Conservation (phyloP, 2,329 filamentous ascomycete genomes). For the Grosmannia serpens region DNA sequence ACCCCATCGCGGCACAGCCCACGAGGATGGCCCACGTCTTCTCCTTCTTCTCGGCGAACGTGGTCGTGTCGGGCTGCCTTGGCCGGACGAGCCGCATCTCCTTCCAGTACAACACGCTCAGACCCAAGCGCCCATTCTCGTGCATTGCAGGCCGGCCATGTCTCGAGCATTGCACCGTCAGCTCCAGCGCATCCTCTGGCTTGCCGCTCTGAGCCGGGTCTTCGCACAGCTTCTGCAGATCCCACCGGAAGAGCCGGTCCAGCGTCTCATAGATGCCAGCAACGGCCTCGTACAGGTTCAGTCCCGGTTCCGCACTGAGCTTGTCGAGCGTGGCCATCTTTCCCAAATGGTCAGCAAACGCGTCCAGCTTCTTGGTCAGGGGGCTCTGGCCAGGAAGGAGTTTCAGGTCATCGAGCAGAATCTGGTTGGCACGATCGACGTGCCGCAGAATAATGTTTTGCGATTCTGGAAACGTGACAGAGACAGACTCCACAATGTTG, state of each 20-base stretch:
- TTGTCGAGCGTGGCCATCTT: conserved; percentile 58
- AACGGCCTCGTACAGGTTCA: conserved; percentile 70
- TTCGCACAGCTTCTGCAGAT: conserved; percentile 46
- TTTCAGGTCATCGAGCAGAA: conserved; percentile 54
- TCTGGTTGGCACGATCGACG: conserved; percentile 49
- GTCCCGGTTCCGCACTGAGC: conserved; percentile 53
- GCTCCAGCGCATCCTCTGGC: conserved; percentile 36
- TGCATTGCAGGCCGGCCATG: conserved; percentile 66
- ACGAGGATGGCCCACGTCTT: conserved; percentile 57
- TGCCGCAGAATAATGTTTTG: conserved; percentile 47
- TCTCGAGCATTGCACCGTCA: conserved; percentile 54
- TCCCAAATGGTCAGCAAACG: conserved; percentile 61
- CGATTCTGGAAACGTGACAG: conserved; percentile 51
- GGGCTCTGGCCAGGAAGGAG: conserved; percentile 48
- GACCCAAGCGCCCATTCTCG: conserved; percentile 51
- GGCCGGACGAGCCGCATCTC: conserved; percentile 39
- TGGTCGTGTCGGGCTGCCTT: conserved; percentile 12
- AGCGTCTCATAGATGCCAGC: conserved; percentile 62
- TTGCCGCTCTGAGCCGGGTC: conserved; percentile 32
- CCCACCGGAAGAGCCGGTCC: conserved; percentile 57
- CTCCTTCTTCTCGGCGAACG: conserved; percentile 17
- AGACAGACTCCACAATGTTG: conserved; percentile 50
- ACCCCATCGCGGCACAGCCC: conserved; percentile 43
- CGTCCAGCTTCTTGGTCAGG: conserved; percentile 58
- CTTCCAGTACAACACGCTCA: conserved; percentile 71